Evolutionary conservation across 345 rosid genomes (phyloP).

Genomic region (Eutrema heterophyllum): DNA sequence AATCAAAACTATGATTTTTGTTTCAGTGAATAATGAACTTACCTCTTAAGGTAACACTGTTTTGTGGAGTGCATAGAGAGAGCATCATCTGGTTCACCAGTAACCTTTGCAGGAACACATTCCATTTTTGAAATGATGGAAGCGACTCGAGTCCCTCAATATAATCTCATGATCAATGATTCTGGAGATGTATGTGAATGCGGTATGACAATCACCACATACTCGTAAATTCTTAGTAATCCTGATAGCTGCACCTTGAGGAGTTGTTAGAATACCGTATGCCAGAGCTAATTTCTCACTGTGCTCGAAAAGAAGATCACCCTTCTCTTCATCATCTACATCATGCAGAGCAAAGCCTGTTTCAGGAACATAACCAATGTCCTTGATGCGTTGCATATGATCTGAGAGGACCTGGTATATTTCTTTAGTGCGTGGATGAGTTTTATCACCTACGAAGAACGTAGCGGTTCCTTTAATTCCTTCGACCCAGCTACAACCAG

Average conservation of each 20-base stretch:
- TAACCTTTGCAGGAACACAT: constrained; percentile 75
- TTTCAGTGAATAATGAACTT: background rate
- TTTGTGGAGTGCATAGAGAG: background rate
- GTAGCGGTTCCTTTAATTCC: constrained; percentile 68
- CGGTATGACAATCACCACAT: constrained; percentile 81
- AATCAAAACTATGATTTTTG: background rate
- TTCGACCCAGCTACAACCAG: constrained; percentile 93
- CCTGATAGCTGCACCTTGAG: constrained; percentile 56
- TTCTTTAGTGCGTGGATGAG: constrained; percentile 47
- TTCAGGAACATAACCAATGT: constrained; percentile 74
- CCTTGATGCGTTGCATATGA: constrained; percentile 59
- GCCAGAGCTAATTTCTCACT: constrained; percentile 92
- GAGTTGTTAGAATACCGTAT: constrained; percentile 53
- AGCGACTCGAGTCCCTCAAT: constrained; percentile 84
- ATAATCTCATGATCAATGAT: constrained; percentile 65
- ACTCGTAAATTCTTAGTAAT: constrained; percentile 76
- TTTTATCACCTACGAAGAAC: constrained; percentile 71
- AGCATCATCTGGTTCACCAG: constrained; percentile 43
- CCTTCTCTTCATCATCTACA: constrained; percentile 88
- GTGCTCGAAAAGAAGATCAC: constrained; percentile 66
- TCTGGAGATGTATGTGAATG: constrained; percentile 64
- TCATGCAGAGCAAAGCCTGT: constrained; percentile 83
- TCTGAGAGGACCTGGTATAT: constrained; percentile 53
- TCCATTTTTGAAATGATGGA: constrained; percentile 85
- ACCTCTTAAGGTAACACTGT: background rate